Evolutionary conservation across 2,329 filamentous ascomycete species (phyloP).

Genomic region (Diaporthe sp.): DNA sequence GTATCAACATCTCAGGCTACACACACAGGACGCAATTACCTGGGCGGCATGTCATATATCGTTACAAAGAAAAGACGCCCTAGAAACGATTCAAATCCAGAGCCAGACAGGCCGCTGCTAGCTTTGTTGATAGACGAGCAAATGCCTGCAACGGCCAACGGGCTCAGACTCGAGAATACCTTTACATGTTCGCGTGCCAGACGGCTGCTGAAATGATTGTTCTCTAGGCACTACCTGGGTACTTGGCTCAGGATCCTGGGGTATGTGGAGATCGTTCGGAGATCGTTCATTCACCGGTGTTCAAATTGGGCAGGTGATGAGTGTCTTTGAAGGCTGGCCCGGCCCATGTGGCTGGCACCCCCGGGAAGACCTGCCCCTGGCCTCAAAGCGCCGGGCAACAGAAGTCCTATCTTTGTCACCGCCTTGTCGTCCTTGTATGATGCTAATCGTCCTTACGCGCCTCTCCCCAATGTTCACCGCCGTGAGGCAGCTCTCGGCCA

Average conservation of each 20-base stretch:
- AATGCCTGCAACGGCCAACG: background rate
- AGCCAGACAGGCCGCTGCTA: background rate
- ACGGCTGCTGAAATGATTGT: no score
- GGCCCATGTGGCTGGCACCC: background rate
- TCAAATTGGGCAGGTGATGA: background rate
- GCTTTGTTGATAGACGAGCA: background rate
- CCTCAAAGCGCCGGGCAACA: background rate
- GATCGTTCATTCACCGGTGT: background rate
- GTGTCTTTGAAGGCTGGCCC: background rate
- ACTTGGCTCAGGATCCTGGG: background rate
- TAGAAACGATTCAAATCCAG: background rate
- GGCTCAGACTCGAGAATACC: background rate
- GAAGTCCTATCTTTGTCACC: background rate
- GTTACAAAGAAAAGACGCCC: no score
- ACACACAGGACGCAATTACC: no score
- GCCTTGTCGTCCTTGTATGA: no score
- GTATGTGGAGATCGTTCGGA: no score
- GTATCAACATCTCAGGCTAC: background rate
- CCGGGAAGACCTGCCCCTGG: background rate
- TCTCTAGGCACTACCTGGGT: background rate
- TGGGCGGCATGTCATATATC: background rate
- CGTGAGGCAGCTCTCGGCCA: no score
- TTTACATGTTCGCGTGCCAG: background rate
- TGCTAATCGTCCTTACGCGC: background rate
- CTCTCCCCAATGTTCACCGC: background rate